A percentile compares a stretch with the other conserved stretches of the same genome.
Conservation (phyloP, 371 early-diverging fungal genomes). For the Mucor racemosus region DNA sequence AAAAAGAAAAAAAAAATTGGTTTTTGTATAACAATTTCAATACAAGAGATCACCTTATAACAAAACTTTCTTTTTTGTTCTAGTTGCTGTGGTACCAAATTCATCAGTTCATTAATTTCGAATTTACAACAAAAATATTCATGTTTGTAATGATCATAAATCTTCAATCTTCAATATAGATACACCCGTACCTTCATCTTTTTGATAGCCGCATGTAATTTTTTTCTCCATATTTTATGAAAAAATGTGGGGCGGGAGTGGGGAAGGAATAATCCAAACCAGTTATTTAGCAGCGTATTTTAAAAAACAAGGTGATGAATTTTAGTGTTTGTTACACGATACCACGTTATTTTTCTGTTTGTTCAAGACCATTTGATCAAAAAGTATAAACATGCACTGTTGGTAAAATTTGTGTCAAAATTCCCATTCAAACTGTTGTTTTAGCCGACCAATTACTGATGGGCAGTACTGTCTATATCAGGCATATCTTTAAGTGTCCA, state of each 20-base stretch:
- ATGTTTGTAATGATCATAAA: too few relatives aligned
- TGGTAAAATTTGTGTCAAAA: slow-evolving; percentile 2
- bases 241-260: slow-evolving; percentile 3
- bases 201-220: not conserved
- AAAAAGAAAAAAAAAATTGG: too few relatives aligned
- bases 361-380: slow-evolving; percentile 10
- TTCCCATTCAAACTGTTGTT: not conserved
- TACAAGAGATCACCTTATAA: not conserved
- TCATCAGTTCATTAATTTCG: slow-evolving; percentile 4
- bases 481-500: slow-evolving; percentile 12
- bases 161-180: too few relatives aligned
- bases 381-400: slow-evolving; percentile 1
- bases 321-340: slow-evolving; percentile 12
- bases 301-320: not conserved
- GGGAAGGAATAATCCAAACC: slow-evolving; percentile 15
- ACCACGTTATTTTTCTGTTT: slow-evolving; percentile 16
- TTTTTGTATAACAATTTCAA: not conserved
- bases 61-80: not conserved
- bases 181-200: not conserved
- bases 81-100: slow-evolving; percentile 4
- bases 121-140: too few relatives aligned
- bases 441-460: not conserved
- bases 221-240: slow-evolving; percentile 1
- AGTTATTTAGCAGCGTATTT: slow-evolving; percentile 14
- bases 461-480: slow-evolving; percentile 4